Percentiles rank a stretch among this genome's conserved stretches.
These are phyloP conservation scores for Purshia tridentata DNA, from an alignment of 306 rosid species.

Conservation along the genomic window DNA sequence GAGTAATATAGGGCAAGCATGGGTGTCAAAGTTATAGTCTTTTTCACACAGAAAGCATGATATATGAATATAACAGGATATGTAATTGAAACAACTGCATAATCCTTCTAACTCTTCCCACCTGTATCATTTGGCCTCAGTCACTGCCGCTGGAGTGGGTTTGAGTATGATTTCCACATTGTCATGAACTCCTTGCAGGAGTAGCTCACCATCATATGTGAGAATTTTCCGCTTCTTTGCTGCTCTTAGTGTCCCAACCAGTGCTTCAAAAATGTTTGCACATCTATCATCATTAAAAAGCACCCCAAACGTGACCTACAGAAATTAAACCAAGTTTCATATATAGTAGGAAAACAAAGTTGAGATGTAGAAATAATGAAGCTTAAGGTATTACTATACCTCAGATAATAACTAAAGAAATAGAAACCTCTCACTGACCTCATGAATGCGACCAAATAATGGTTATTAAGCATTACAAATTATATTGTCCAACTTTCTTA, in stretches of 20 bases:
- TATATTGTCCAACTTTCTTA: background rate
- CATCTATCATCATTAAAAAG: constrained; percentile 79
- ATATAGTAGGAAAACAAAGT: background rate
- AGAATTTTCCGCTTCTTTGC: constrained; percentile 73
- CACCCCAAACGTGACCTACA: constrained; percentile 83
- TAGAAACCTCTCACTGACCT: background rate
- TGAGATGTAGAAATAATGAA: background rate
- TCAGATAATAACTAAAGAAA: background rate
- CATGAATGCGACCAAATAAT: background rate
- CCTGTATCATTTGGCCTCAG: constrained; percentile 33
- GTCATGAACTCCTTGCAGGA: constrained; percentile 96
- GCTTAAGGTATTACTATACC: background rate
- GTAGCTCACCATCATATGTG: constrained; percentile 79
- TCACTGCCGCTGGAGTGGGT: constrained; percentile 34
- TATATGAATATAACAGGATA: background rate
- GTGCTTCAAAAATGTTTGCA: constrained; percentile 89
- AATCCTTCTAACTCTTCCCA: constrained; percentile 23
- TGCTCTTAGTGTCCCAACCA: constrained; percentile 90
- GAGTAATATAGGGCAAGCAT: background rate
- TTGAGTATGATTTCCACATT: constrained; percentile 81
- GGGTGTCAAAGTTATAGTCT: background rate
- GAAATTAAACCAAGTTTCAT: background rate
- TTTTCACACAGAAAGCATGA: background rate
- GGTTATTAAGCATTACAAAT: background rate
- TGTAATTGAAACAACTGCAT: background rate